Conservation (phyloP, 768 basidiomycete species). For the Russula emetica region DNA sequence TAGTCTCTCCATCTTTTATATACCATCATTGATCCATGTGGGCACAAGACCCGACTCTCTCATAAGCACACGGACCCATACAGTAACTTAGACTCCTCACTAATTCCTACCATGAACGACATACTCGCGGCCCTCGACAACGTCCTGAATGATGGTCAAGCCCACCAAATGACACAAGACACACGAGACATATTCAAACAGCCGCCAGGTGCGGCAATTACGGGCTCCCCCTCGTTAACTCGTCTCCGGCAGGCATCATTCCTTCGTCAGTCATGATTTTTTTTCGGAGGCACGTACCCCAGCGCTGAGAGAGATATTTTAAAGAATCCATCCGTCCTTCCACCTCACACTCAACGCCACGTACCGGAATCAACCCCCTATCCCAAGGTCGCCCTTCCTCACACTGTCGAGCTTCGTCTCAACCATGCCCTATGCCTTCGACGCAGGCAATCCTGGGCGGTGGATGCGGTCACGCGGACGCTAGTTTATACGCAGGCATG, state of each 20-base stretch:
- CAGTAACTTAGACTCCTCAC: neutral
- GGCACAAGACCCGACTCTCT: neutral
- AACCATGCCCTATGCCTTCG: neutral
- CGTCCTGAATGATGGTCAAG: neutral
- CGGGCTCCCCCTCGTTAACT: too few species aligned
- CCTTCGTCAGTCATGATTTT: neutral
- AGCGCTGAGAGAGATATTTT: neutral
- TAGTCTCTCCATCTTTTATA: conserved; percentile 8
- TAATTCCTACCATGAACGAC: neutral
- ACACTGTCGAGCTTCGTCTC: neutral
- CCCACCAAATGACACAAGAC: neutral
- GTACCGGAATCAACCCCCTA: neutral
- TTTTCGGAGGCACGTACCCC: neutral
- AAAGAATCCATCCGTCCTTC: neutral
- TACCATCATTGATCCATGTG: neutral
- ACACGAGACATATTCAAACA: neutral
- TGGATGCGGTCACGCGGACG: too few species aligned
- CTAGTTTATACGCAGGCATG: neutral
- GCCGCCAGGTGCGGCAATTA: conserved; percentile 4
- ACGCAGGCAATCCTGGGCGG: neutral
- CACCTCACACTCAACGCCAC: too few species aligned
- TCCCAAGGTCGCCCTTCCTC: neutral
- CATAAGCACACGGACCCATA: neutral
- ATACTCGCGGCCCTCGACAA: neutral
- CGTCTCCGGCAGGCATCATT: neutral